Evolutionary conservation across 352 stramenopile genomes (phyloP), one percentile per base, ranked within the genome.

Genomic region (Globisporangium lucens): DNA sequence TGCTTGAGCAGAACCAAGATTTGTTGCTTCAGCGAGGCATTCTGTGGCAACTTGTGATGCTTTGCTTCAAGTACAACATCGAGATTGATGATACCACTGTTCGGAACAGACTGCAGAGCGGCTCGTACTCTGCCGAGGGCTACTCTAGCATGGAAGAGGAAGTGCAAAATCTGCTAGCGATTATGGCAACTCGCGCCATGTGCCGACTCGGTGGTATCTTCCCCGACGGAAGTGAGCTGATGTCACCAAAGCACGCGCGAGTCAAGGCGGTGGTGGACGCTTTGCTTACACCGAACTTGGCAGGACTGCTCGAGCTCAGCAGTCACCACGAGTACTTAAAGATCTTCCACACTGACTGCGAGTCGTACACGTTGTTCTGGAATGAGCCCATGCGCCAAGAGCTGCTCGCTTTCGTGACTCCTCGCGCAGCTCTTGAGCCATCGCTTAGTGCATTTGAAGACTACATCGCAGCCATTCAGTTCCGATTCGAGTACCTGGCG

Each of bases 321-420:
- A 93, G 75, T 47, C 85, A 91, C 46, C 79, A 93, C 64, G 87
- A 94, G 63, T 96, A 94, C 51, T 70, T 96, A 46, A 92, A 91
- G 67, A 74, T 94, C 10, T 93, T 87, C 43, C 87, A 94, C 53
- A 69, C 77, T 35, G 82, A 96, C 49, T 94, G 82, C 35, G 78
- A 89, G 61, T 93, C 85, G 6, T 91, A 93, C 61, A 92, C 82
- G 10, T 55, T 96, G n/a, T 87, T 85, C 66, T 96, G 89, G 89
- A 94, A 89, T 47, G 63, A 71, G n/a, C 65, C 77, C 13, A 93
- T 96, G 84, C 87, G 89, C 2, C 61, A 79, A 61, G 87, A 95
- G 43, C 62, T 88, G 59, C 46, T 82, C 3, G 69, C 67, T 24
- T 92, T 93, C 53, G 62, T 94, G 33, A 66, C 56, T 4, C 81